Evolutionary conservation across 768 basidiomycete species (phyloP), one percentile per base, ranked within the genome.

Genomic region (Punctularia strigosozonata): DNA sequence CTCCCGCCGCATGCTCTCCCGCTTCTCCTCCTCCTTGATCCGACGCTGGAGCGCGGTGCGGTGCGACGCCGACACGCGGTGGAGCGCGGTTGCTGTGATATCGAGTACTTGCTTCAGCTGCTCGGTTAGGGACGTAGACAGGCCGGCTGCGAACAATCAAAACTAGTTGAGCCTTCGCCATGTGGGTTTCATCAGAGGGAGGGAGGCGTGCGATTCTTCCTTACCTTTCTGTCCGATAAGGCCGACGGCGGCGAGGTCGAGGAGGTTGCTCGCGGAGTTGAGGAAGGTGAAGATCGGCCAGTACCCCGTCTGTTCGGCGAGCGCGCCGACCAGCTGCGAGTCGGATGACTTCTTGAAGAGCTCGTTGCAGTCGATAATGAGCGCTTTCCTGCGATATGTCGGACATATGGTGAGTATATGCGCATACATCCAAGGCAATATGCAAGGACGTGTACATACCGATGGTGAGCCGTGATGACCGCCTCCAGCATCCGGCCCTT

Each of bases 211-310:
- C n/a, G 31, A 30, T 36, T 30, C 4, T n/a, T 28, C 36, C 58
- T 5, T 39, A 82, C 87, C 75, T 63, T 97, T 97, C 53, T 95
- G 89, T 3, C 95, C 95, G 48, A 95, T 95, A n/a, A 98, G 52
- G 2, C 92, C 92, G 31, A 91, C 73, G 42, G 80, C 81, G 1
- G 88, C 90, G n/a, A 98, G 68, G 54, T 98, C 94, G 44, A 97
- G 75, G 41, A 98, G 60, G 45, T 74, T 81, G 49, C 73, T 84
- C 52, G 88, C 59, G 0, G 84, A 88, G 49, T 80, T 78, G 36
- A 88, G 62, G 60, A 90, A 83, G 4, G 80, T 80, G 59, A 95
- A 92, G 5, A 88, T 69, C 4, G 91, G 92, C 69, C 78, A 82
- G 52, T 88, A 89, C 25, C 94, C 91, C 0, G 84, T 88, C 50